Conservation (phyloP, 75 land plant species). For the Sequoiadendron giganteum region DNA sequence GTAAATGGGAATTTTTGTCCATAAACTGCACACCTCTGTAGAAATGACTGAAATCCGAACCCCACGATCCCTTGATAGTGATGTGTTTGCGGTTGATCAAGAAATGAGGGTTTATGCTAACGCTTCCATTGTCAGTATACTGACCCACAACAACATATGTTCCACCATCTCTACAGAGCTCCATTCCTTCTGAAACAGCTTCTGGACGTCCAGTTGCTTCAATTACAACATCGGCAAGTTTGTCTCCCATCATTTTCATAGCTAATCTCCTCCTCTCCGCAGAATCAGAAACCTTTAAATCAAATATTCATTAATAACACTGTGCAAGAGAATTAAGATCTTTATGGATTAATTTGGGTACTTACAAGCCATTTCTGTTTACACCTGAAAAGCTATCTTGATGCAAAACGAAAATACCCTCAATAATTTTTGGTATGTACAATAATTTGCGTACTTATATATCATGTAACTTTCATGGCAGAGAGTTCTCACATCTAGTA, state of each 20-base stretch:
- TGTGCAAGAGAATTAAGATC: background rate
- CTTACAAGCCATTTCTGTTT: conserved; percentile 7
- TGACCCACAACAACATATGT: conserved; percentile 54
- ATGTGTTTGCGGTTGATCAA: conserved; percentile 50
- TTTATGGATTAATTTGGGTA: background rate
- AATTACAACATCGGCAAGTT: conserved; percentile 47
- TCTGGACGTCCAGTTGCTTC: conserved; percentile 56
- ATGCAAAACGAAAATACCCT: background rate
- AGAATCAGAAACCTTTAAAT: conserved; percentile 16
- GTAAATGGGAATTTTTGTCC: conserved; percentile 35
- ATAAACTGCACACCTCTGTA: conserved; percentile 55
- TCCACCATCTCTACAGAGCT: conserved; percentile 49
- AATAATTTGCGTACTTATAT: background rate
- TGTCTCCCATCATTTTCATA: conserved; percentile 27
- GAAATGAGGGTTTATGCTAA: conserved; percentile 39
- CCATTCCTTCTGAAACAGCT: conserved; percentile 50
- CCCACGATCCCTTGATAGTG: conserved; percentile 51
- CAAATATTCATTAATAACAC: background rate
- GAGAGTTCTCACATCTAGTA: conserved; percentile 28
- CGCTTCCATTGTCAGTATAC: conserved; percentile 57
- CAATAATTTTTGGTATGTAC: background rate
- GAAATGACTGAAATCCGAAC: conserved; percentile 57
- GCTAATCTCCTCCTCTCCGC: conserved; percentile 19
- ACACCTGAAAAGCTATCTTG: background rate
- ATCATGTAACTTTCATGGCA: background rate